Conservation (phyloP, 1,139 yeast species). For the Kodamaea ohmeri region DNA sequence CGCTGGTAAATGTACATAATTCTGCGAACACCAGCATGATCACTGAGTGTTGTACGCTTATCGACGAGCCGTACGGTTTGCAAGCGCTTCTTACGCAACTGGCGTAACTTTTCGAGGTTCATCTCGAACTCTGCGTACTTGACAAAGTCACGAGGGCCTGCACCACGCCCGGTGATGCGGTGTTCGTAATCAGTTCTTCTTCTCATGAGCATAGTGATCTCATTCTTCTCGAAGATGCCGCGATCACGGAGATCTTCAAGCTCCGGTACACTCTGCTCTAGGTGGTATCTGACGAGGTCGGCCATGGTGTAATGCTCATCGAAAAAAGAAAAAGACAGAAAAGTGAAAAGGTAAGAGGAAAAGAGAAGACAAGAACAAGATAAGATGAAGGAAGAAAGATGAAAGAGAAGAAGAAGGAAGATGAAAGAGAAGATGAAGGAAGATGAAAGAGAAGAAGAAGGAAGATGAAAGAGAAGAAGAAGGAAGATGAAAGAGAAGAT, state of each 20-base stretch:
- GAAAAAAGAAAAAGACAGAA: neutral
- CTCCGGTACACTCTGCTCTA: slow-evolving; percentile 88
- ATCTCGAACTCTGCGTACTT: slow-evolving; percentile 79
- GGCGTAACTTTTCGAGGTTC: slow-evolving; percentile 74
- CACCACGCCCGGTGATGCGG: slow-evolving; percentile 79
- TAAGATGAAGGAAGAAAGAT: too few species aligned
- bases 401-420: too few species aligned
- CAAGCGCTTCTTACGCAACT: slow-evolving; percentile 66
- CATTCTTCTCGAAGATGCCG: slow-evolving; percentile 77
- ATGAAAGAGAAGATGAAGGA: too few species aligned
- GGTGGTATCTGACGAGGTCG: slow-evolving; percentile 70
- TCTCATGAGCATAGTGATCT: slow-evolving; percentile 83
- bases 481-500: too few species aligned
- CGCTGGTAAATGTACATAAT: slow-evolving; percentile 82
- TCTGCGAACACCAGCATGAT: slow-evolving; percentile 85
- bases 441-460: too few species aligned
- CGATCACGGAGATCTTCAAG: slow-evolving; percentile 81
- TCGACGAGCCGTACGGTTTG: slow-evolving; percentile 50
- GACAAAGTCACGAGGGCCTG: slow-evolving; percentile 73
- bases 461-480: too few species aligned
- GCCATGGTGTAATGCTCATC: slow-evolving; percentile 45
- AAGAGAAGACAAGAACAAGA: neutral
- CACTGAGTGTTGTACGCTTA: slow-evolving; percentile 63
- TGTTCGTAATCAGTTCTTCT: slow-evolving; percentile 96
- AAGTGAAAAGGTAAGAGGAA: neutral